These are phyloP conservation scores for Solanum commersonii DNA, from an alignment of 257 asterid genomes.

Conservation along the genomic window DNA sequence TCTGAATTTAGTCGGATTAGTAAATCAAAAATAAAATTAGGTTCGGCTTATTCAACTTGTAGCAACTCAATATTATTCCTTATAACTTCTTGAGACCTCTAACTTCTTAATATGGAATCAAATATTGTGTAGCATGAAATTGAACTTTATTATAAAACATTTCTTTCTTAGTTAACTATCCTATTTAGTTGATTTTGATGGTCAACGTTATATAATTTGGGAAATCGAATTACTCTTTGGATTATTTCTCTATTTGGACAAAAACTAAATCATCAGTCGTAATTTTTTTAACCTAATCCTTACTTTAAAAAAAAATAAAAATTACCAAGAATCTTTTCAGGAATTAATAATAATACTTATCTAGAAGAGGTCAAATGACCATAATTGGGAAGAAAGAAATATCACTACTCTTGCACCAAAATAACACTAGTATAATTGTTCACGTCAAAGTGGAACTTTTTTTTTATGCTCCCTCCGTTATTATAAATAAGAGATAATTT, in stretches of 20 bases:
- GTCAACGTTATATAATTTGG: background rate
- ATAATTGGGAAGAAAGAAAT: background rate
- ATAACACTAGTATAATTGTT: background rate
- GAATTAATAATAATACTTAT: background rate
- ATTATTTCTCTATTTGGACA: background rate
- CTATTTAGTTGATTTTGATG: background rate
- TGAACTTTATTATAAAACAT: background rate
- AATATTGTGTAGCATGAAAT: background rate
- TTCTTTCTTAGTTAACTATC: background rate
- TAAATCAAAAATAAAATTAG: background rate
- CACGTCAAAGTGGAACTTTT: background rate
- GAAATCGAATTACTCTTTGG: background rate
- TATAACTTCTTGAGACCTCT: too few relatives aligned
- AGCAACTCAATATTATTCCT: background rate
- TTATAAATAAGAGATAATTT: too few relatives aligned
- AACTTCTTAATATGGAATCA: background rate
- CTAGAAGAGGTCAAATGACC: background rate
- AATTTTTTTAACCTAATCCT: background rate
- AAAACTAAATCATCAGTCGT: background rate
- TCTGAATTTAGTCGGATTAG: fast-evolving
- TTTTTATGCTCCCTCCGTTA: background rate
- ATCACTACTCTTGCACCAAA: background rate
- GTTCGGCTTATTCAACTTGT: background rate
- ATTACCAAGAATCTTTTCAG: background rate
- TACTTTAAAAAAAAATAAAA: background rate